Base-by-base conservation (phyloP, 495 filamentous ascomycete species). In the Talaromyces stipitatus region DNA sequence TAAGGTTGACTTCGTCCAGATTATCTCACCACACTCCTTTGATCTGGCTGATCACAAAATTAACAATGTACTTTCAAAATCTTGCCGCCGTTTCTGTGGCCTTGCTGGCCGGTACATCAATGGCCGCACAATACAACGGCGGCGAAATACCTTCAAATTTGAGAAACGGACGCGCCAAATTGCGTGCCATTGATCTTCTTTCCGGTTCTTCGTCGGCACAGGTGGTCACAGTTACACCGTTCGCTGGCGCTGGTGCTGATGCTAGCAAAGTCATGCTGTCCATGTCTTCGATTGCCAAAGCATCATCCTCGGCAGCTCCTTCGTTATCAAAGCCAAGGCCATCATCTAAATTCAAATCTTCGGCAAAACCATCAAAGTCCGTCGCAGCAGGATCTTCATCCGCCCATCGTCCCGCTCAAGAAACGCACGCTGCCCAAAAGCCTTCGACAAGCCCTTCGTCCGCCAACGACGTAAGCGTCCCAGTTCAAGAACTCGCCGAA, bases 51-150 rank as follows among this genome's bases (percentile, higher is more conserved):
- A n/a, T n/a, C n/a, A n/a, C n/a, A n/a, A n/a, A 26, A 51, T 16
- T 1, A 30, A 28, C 27, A 51, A 71, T 71, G 68, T 61, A 67
- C 10, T 50, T 69, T 22, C 64, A 54, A 56, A 57, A 47, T 48
- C 7, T 65, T 22, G 14, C 67, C 46, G 51, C 55, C 10, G 18
- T 65, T 28, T 60, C 55, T 32, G 18, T 67, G 5, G 64, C 62
- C 52, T 59, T 57, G 48, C 41, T 71, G 41, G 55, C 64, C 27
- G 57, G 58, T 56, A 64, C 61, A 14, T 54, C 60, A 5, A 46
- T 56, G 2, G 68, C 66, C 20, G 36, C 54, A 27, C 24, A 55
- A 9, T 55, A 55, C 54, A 43, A 45, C 27, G 54, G 54, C 38
- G 36, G 36, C 33, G 36, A 30, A 30, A 46, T 45, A 38, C 54